These are phyloP conservation scores for Trametes cinnabarina DNA, from an alignment of 768 basidiomycete genomes.

Conservation along the genomic window DNA sequence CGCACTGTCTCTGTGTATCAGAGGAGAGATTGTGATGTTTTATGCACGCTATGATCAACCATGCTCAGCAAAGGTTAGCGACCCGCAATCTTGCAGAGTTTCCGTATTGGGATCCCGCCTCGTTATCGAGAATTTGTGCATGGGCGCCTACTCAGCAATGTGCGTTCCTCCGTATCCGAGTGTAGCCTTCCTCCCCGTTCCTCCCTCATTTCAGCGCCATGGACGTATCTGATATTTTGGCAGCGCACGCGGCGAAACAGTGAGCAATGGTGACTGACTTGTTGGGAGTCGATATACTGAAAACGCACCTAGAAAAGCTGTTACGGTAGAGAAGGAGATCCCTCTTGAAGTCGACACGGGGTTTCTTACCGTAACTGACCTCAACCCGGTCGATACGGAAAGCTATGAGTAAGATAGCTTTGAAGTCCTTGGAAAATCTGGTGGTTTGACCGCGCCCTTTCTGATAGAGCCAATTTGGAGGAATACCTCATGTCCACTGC, in stretches of 20 bases:
- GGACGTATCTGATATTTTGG: conserved; percentile 82
- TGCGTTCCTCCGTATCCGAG: background rate
- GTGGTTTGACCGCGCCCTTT: too few species aligned
- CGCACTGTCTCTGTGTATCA: too few species aligned
- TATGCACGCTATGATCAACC: too few species aligned
- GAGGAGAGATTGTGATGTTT: too few species aligned
- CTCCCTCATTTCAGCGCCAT: conserved; percentile 35
- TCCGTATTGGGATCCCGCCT: background rate
- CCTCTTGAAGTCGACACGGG: conserved; percentile 81
- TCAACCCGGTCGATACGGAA: conserved; percentile 81
- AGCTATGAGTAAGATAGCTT: conserved; percentile 64
- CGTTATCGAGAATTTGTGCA: conserved; percentile 12
- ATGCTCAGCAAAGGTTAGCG: background rate
- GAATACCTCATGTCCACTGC: conserved; percentile 76
- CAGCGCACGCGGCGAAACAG: conserved; percentile 71
- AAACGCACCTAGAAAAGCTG: conserved; percentile 52
- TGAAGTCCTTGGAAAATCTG: too few species aligned
- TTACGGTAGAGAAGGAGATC: conserved; percentile 73
- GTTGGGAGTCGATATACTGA: background rate
- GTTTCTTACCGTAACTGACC: conserved; percentile 81
- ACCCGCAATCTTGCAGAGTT: background rate
- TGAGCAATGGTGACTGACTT: conserved; percentile 34
- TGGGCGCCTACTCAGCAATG: background rate
- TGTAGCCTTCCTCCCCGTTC: background rate
- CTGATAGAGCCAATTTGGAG: conserved; percentile 69